phyloP scores from a whole-genome alignment of 805 yeast species.

The Candida maris region DNA sequence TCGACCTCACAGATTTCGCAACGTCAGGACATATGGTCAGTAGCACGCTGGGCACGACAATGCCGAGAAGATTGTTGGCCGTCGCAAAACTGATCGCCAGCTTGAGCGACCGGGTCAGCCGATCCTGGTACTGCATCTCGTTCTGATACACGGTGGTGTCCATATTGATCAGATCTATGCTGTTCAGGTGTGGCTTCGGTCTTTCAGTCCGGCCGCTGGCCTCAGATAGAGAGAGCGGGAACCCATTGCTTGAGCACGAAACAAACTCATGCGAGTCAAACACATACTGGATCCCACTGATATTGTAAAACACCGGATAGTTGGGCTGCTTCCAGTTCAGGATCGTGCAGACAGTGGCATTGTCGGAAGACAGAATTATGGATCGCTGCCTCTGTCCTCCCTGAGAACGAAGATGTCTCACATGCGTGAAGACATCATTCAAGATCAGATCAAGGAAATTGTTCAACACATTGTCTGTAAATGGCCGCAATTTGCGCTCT shows the following conservation, averaged over 20 bases:
- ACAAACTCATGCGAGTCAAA: conserved; percentile 28
- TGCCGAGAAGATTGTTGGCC: conserved; percentile 79
- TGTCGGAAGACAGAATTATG: conserved; percentile 78
- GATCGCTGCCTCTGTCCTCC: conserved; percentile 46
- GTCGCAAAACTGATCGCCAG: conserved; percentile 81
- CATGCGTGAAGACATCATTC: conserved; percentile 72
- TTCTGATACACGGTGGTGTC: conserved; percentile 32
- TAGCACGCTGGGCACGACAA: conserved; percentile 70
- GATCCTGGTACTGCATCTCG: conserved; percentile 35
- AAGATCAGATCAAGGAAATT: conserved; percentile 72
- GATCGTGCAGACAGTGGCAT: conserved; percentile 87
- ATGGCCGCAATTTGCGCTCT: conserved; percentile 14
- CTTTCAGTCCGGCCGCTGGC: conserved; percentile 3
- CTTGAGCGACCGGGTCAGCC: conserved; percentile 64
- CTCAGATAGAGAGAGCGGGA: conserved; percentile 12
- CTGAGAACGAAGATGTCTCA: conserved; percentile 44
- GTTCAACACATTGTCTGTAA: conserved; percentile 47
- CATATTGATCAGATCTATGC: conserved; percentile 34
- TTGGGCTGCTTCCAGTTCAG: conserved; percentile 98
- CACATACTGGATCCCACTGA: conserved; percentile 57
- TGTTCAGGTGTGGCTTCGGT: conserved; percentile 30
- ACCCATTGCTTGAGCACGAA: conserved; percentile 41
- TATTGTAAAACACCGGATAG: conserved; percentile 85
- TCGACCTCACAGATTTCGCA: conserved; percentile 67
- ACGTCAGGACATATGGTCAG: conserved; percentile 71